A percentile compares a stretch with the other conserved stretches of the same genome.
phyloP scores from a whole-genome alignment of 495 filamentous ascomycete genomes.

The Choiromyces venosus region DNA sequence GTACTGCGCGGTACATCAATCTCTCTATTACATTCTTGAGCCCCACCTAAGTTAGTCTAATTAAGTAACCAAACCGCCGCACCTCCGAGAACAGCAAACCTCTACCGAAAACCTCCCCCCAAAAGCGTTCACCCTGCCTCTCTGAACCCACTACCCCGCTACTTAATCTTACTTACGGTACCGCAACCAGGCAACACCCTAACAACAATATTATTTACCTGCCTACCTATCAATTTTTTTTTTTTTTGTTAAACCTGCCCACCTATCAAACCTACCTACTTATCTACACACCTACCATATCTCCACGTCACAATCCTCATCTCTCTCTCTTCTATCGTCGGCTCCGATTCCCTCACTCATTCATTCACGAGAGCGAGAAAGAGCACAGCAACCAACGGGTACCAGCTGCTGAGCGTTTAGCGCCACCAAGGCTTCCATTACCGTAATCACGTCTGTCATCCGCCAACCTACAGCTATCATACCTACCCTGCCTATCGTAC shows the following conservation, averaged over 20 bases:
- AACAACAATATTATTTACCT: background rate
- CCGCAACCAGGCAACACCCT: background rate
- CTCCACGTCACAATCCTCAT: background rate
- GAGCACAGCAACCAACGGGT: background rate
- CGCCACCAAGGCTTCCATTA: background rate
- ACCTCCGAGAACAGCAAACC: background rate
- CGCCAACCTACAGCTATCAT: background rate
- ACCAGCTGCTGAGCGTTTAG: background rate
- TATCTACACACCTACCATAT: background rate
- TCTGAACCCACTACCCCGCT: background rate
- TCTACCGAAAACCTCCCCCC: background rate
- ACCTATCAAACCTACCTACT: too few relatives aligned
- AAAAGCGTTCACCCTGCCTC: background rate
- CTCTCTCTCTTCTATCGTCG: background rate
- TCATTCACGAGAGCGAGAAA: background rate
- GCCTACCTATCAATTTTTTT: too few relatives aligned
- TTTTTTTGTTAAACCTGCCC: too few relatives aligned
- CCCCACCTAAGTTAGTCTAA: background rate
- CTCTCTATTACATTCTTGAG: background rate
- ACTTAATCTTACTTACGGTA: background rate
- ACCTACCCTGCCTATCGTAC: background rate
- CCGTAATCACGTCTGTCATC: background rate
- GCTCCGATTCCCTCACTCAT: background rate
- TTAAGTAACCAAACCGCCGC: background rate
- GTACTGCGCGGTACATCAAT: too few relatives aligned